Conservation (phyloP, 306 rosid species). For the Quercus berberidifolia region DNA sequence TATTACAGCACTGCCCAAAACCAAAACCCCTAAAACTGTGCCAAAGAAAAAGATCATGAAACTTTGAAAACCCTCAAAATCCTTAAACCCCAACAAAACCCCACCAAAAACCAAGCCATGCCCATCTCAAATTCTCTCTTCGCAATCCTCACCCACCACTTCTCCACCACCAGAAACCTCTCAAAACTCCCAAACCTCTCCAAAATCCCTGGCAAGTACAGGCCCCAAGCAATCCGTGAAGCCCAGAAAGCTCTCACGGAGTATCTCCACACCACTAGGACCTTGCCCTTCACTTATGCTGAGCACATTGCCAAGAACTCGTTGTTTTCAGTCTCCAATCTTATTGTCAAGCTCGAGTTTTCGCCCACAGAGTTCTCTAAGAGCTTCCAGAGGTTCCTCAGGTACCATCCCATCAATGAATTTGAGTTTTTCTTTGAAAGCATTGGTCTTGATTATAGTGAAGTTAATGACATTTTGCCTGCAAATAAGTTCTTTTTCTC, state of each 20-base stretch:
- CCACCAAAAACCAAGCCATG: slow-evolving; percentile 1
- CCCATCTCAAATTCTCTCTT: slow-evolving; percentile 9
- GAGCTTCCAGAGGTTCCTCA: slow-evolving; percentile 44
- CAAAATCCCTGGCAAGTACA: slow-evolving; percentile 45
- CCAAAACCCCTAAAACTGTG: too few relatives aligned
- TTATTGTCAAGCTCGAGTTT: slow-evolving; percentile 40
- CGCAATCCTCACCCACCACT: slow-evolving; percentile 32
- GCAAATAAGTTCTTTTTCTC: slow-evolving; percentile 59
- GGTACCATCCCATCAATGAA: slow-evolving; percentile 84
- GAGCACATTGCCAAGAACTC: slow-evolving; percentile 62
- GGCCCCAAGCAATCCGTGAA: slow-evolving; percentile 29
- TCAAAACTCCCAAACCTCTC: slow-evolving; percentile 26
- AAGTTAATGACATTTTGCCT: slow-evolving; percentile 39
- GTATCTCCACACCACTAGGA: slow-evolving; percentile 66
- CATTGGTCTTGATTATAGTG: slow-evolving; percentile 51
- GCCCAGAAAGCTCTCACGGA: slow-evolving; percentile 60
- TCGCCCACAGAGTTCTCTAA: slow-evolving; percentile 34
- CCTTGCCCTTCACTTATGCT: slow-evolving; percentile 58
- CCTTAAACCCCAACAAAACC: background rate
- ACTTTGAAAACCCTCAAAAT: background rate
- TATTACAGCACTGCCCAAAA: too few relatives aligned
- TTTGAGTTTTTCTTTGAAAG: slow-evolving; percentile 85
- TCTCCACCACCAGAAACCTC: slow-evolving; percentile 20
- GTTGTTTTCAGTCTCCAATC: slow-evolving; percentile 36
- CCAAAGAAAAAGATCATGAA: too few relatives aligned